phyloP scores from a whole-genome alignment of 805 yeast genomes.

The Cyberlindnera subsufficiens region DNA sequence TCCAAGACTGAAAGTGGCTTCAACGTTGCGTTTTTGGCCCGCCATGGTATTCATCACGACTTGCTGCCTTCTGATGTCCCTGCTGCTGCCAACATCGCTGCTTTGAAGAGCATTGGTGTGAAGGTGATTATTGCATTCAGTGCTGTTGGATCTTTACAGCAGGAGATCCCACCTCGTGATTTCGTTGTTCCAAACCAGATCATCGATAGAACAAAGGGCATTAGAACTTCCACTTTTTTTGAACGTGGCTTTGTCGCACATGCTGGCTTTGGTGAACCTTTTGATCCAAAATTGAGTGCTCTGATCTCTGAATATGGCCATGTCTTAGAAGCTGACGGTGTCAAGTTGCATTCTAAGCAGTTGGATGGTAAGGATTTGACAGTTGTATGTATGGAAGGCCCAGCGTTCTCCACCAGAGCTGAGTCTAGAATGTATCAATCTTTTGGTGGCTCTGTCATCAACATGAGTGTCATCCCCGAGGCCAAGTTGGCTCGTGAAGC shows the following conservation, averaged over 20 bases:
- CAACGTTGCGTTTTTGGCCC: slow-evolving; percentile 87
- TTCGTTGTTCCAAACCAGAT: slow-evolving; percentile 95
- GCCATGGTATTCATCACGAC: slow-evolving; percentile 92
- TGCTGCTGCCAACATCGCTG: slow-evolving; percentile 90
- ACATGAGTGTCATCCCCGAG: slow-evolving; percentile 98
- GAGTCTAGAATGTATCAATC: slow-evolving; percentile 81
- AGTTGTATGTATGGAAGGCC: slow-evolving; percentile 97
- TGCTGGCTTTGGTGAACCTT: slow-evolving; percentile 96
- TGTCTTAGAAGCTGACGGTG: slow-evolving; percentile 40
- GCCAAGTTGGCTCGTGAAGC: slow-evolving; percentile 96
- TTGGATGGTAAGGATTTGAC: slow-evolving; percentile 72
- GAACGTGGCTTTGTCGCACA: slow-evolving; percentile 95
- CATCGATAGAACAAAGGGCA: slow-evolving; percentile 95
- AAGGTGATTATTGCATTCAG: slow-evolving; percentile 86
- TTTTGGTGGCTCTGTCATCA: slow-evolving; percentile 93
- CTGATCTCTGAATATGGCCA: slow-evolving; percentile 57
- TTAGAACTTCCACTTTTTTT: slow-evolving; percentile 77
- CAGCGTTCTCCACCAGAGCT: slow-evolving; percentile 95
- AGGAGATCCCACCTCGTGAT: slow-evolving; percentile 87
- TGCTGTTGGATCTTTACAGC: slow-evolving; percentile 93
- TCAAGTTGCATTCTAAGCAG: slow-evolving; percentile 59
- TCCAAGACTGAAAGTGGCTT: slow-evolving; percentile 72
- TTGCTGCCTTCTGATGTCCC: slow-evolving; percentile 91
- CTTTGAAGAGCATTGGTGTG: slow-evolving; percentile 82
- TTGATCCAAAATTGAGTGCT: slow-evolving; percentile 67